Evolutionary conservation across 2,329 filamentous ascomycete genomes (phyloP).

Genomic region (Cryphonectria carpinicola): DNA sequence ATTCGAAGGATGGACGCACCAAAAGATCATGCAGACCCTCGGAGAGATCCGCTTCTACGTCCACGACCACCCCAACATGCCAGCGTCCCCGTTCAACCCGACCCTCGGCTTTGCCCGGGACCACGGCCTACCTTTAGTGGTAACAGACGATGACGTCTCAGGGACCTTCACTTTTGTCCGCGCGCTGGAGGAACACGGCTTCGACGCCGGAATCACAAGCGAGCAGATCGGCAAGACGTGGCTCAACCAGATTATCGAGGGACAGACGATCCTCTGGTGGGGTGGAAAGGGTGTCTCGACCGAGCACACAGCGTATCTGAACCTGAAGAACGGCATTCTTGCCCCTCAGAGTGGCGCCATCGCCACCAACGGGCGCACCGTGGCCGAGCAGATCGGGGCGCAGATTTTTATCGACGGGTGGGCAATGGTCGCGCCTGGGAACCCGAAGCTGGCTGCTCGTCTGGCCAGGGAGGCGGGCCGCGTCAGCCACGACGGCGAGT

Average conservation of each 20-base stretch:
- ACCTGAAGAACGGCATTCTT: slow-evolving; percentile 42
- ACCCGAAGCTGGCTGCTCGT: slow-evolving; percentile 37
- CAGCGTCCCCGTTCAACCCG: slow-evolving; percentile 12
- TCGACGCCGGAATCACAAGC: slow-evolving; percentile 25
- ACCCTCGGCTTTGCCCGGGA: slow-evolving; percentile 11
- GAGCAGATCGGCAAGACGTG: slow-evolving; percentile 37
- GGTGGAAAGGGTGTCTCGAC: slow-evolving; percentile 43
- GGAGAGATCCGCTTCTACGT: slow-evolving; percentile 41
- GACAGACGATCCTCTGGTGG: slow-evolving; percentile 43
- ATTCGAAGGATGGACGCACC: slow-evolving; percentile 43
- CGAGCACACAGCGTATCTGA: slow-evolving; percentile 44
- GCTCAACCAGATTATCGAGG: slow-evolving; percentile 40
- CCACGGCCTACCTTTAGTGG: slow-evolving; percentile 36
- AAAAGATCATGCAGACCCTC: slow-evolving; percentile 37
- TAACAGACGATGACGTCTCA: slow-evolving; percentile 41
- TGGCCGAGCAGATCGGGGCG: slow-evolving; percentile 44
- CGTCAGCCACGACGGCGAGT: slow-evolving; percentile 45
- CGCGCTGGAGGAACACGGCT: slow-evolving; percentile 40
- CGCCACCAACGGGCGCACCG: slow-evolving; percentile 36
- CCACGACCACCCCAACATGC: slow-evolving; percentile 32
- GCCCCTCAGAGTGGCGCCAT: slow-evolving; percentile 39
- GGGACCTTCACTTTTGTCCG: slow-evolving; percentile 43
- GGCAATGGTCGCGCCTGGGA: slow-evolving; percentile 39
- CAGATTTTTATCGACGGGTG: slow-evolving; percentile 46
- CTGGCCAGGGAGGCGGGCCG: slow-evolving; percentile 39